Conservation (phyloP, 75 land plant species). For the Sequoiadendron giganteum region DNA sequence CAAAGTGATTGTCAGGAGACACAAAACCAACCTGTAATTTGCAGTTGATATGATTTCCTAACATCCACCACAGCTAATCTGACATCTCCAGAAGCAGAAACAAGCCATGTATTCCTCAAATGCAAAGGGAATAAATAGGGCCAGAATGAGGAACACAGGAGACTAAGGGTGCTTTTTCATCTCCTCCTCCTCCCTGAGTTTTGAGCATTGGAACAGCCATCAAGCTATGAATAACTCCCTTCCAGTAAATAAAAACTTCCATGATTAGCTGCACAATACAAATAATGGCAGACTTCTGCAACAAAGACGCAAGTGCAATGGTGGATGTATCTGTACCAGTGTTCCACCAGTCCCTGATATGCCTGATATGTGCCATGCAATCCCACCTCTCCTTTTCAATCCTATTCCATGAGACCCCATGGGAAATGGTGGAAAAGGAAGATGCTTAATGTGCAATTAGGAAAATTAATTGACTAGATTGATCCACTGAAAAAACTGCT, state of each 20-base stretch:
- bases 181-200: neutral
- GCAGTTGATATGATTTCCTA: slow-evolving; percentile 2
- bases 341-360: no score
- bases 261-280: slow-evolving; percentile 32
- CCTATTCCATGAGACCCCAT: no score
- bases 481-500: no score
- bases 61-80: slow-evolving; percentile 41
- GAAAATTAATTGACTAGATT: no score
- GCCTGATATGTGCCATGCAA: no score
- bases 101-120: slow-evolving; percentile 46
- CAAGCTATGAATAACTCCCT: slow-evolving; percentile 41
- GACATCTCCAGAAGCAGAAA: slow-evolving; percentile 39
- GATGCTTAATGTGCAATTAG: no score
- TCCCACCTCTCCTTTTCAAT: no score
- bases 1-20: neutral
- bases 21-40: neutral
- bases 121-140: slow-evolving; percentile 30
- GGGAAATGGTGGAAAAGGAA: no score
- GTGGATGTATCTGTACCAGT: no score
- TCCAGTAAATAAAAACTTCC: slow-evolving; percentile 42
- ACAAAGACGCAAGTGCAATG: no score
- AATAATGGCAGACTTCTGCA: slow-evolving; percentile 23
- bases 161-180: neutral
- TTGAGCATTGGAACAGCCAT: neutral
- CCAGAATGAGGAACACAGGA: slow-evolving; percentile 31